A percentile compares a stretch with the other conserved stretches of the same genome.
These are phyloP conservation scores for Trypanosoma mega DNA, from an alignment of 208 protist species.

Conservation along the genomic window DNA sequence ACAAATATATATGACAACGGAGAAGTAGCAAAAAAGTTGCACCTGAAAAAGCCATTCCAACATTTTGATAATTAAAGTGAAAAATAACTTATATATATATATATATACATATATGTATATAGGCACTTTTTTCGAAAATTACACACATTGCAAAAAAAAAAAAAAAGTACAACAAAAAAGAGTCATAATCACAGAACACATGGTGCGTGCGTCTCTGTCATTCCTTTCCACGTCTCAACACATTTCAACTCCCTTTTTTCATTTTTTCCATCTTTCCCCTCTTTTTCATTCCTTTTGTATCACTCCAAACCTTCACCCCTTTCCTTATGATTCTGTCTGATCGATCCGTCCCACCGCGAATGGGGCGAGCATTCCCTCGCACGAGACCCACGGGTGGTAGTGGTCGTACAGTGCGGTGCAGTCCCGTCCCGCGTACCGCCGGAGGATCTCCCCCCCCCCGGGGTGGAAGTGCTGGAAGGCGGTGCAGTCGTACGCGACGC, in stretches of 20 bases:
- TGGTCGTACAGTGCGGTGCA: constrained; percentile 62
- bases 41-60: no score
- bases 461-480: constrained; percentile 73
- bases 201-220: no score
- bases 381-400: constrained; percentile 72
- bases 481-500: constrained; percentile 80
- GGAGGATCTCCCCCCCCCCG: constrained; percentile 54
- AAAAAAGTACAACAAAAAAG: neutral
- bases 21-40: no score
- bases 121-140: no score
- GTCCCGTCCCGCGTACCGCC: constrained; percentile 61
- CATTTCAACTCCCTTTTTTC: neutral
- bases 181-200: constrained; percentile 4
- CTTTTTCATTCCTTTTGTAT: neutral
- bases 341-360: constrained; percentile 45
- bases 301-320: neutral
- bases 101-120: no score
- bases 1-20: no score
- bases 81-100: no score
- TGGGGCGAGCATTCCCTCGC: constrained; percentile 55
- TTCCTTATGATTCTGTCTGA: neutral
- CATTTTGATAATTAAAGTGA: no score
- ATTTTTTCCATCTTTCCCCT: neutral
- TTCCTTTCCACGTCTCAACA: neutral
- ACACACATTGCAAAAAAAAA: no score